These are phyloP conservation scores for Adenanthera pavonina DNA, from an alignment of 306 rosid species.

Conservation along the genomic window DNA sequence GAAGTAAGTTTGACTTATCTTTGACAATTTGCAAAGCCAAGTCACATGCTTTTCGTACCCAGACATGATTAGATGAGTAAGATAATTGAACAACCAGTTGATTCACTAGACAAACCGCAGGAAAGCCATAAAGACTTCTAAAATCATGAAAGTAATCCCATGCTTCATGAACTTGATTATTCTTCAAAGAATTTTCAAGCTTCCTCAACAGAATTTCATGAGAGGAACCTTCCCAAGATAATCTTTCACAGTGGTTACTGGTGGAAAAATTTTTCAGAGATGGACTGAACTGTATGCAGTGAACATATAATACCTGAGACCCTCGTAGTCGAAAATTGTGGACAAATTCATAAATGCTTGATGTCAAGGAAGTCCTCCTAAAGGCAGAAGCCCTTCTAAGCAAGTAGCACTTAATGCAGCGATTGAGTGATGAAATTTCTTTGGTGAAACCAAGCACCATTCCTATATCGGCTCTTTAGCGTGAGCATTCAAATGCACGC, in stretches of 20 bases:
- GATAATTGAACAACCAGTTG: conserved; percentile 63
- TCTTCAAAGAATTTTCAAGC: conserved; percentile 63
- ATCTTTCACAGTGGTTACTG: conserved; percentile 40
- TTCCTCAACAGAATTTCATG: conserved; percentile 53
- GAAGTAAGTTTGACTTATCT: conserved; percentile 61
- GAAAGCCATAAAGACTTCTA: conserved; percentile 75
- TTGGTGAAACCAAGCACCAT: conserved; percentile 45
- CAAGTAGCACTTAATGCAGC: conserved; percentile 21
- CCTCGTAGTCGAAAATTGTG: conserved; percentile 21
- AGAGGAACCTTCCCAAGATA: conserved; percentile 85
- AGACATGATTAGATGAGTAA: conserved; percentile 59
- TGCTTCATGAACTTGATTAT: conserved; percentile 61
- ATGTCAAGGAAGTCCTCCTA: conserved; percentile 12
- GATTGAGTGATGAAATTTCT: conserved; percentile 29
- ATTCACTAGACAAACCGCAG: conserved; percentile 54
- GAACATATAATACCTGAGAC: conserved; percentile 17
- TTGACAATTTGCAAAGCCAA: conserved; percentile 57
- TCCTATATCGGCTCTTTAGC: conserved; percentile 25
- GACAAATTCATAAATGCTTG: conserved; percentile 6
- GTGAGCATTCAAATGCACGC: conserved; percentile 13
- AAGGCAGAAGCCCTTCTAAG: conserved; percentile 43
- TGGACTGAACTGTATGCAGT: conserved; percentile 26
- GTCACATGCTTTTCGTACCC: conserved; percentile 66
- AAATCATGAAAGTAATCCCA: conserved; percentile 75
- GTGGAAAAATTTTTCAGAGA: conserved; percentile 45